Evolutionary conservation across 192 early-diverging fungal genomes (phyloP).

Genomic region (Pilobolus umbonatus): DNA sequence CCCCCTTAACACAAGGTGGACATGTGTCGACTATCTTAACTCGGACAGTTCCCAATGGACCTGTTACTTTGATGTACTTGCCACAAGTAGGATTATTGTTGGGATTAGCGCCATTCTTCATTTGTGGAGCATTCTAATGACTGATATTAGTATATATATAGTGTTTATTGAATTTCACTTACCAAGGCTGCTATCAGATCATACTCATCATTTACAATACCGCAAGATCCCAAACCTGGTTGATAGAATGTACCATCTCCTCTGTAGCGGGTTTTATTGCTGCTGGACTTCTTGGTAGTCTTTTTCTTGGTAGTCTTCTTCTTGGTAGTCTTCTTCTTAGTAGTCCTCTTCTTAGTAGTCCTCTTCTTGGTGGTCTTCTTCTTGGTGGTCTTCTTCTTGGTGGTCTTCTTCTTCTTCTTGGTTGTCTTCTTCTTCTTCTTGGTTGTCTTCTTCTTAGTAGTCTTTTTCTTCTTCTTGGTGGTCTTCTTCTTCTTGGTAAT

Average conservation of each 20-base stretch:
- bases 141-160: not conserved
- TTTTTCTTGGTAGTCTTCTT: conserved; percentile 5
- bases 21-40: conserved; percentile 54
- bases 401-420: not conserved
- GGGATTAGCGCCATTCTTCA: conserved; percentile 42
- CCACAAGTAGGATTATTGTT: conserved; percentile 42
- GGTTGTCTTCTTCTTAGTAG: not conserved
- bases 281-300: not conserved
- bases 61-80: conserved; percentile 41
- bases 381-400: conserved; percentile 3
- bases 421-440: not conserved
- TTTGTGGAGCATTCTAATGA: conserved; percentile 44
- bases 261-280: not conserved
- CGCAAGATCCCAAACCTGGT: conserved; percentile 48
- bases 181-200: conserved; percentile 48
- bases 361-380: not conserved
- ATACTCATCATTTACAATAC: conserved; percentile 31
- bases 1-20: conserved; percentile 33
- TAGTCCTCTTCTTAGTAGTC: not conserved
- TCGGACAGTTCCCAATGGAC: conserved; percentile 38
- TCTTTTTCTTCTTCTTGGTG: not conserved
- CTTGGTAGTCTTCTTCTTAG: conserved; percentile 1
- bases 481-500: not conserved
- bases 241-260: conserved; percentile 53
- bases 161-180: not conserved